Base-by-base conservation (phyloP, 2,329 filamentous ascomycete genomes). In the Cercospora sp. region DNA sequence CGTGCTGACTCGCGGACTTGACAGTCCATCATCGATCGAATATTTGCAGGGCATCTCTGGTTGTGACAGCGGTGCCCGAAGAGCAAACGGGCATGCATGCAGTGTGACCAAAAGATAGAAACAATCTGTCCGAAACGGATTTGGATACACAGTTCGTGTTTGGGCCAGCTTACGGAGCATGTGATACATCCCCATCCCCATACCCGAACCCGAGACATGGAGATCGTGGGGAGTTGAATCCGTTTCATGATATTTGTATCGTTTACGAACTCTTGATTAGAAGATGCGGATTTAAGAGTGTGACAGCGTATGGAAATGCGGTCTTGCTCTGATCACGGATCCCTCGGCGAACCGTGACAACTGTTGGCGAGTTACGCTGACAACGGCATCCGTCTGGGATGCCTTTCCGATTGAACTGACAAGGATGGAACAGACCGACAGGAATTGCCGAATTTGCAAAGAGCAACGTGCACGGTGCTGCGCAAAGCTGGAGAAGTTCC, bases 11-110 rank as follows among this genome's bases (percentile, higher is more conserved):
- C 65, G 62, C 55, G 61, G 60, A 60, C 30, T 26, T 42, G 30
- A 20, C 60, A 51, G 30, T 20, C 20, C 65, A 64, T 59, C 36
- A 67, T 67, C 65, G 65, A 67, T 67, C 65, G 65, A 45, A 64
- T 42, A 28, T 60, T 36, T 55, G 30, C 53, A 53, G 45, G 42
- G 20, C 51, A 64, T 58, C 62, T 42, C 23, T 59, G 18, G n/a
- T 33, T 33, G 31, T 23, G 31, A 16, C 28, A n/a, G 26, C 48
- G 48, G 48, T 53, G 48, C 23, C 12, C 23, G 12, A 53, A 30
- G 5, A 6, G 23, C 8, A 7, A 28, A 53, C 23, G 48, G 48
- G 12, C 48, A 53, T 53, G 48, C 48, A 53, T 53, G 48, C 48
- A 53, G 48, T 23, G 48, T 53, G 48, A 20, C 48, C 48, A 48